Base-by-base conservation (phyloP, 2,329 filamentous ascomycete genomes). In the Boeremia exigua region DNA sequence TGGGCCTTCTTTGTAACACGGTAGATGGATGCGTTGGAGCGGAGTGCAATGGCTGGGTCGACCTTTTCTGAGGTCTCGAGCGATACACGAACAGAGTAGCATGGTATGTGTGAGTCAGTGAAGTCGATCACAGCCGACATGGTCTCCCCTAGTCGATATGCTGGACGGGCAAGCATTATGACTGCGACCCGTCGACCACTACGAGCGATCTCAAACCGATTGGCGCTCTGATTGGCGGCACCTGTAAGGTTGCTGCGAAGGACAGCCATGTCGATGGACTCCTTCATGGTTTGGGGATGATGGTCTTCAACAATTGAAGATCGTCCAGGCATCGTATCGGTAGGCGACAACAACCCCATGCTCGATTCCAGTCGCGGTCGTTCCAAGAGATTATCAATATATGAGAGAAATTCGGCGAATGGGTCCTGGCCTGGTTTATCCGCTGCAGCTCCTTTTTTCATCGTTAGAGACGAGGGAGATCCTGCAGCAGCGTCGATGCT, bases 191-290 rank as follows among this genome's bases (percentile, higher is more conserved):
- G 88, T 52, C 88, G 88, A n/a, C 93, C 93, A 68, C 92, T 93
- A 12, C 94, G 89, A 11, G 94, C 89, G 72, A 99, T 98, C 71
- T 96, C 93, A 73, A 98, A 99, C 34, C 92, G 88, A 68, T 96
- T 97, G n/a, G 89, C 86, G 70, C 90, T 93, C 66, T 92, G 88
- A 32, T 88, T 87, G n/a, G 86, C 84, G 39, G 86, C 82, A 2
- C 81, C 81, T 0, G 86, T 83, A 63, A 88, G 79, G 63, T 75
- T 75, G 68, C 73, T 78, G 58, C 91, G 88, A 48, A 97, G 82
- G 56, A 98, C 96, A 11, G 95, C 90, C 58, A 96, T 83, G 70
- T 97, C 91, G 67, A 99, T 96, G 17, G 91, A 88, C 67, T 97
- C 92, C 70, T 92, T 94, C 59, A 84, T 89, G 2, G 85, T 86